Evolutionary conservation across 1,284 basidiomycete species (phyloP).

Genomic region (Schizophyllum amplum): DNA sequence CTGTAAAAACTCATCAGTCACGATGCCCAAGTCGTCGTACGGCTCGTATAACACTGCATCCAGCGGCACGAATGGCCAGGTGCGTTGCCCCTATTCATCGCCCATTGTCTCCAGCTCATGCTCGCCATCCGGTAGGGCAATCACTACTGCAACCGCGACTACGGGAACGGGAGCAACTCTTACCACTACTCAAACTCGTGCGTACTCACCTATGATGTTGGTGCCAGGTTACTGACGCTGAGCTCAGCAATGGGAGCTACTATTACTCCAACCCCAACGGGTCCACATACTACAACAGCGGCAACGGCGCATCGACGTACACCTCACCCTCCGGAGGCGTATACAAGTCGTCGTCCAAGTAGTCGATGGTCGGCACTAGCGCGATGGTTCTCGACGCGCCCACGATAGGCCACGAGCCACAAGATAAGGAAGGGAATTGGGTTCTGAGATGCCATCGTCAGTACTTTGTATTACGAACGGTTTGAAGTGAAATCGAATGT

Average conservation of each 20-base stretch:
- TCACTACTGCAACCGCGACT: constrained; percentile 44
- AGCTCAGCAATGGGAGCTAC: constrained; percentile 42
- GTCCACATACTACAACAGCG: constrained; percentile 50
- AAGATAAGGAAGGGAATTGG: background rate
- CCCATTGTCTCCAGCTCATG: background rate
- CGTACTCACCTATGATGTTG: constrained; percentile 8
- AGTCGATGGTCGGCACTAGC: constrained; percentile 6
- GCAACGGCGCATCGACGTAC: constrained; percentile 39
- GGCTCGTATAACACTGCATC: constrained; percentile 33
- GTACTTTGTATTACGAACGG: no score
- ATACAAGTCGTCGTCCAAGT: constrained; percentile 19
- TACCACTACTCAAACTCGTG: constrained; percentile 56
- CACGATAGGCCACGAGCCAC: no score
- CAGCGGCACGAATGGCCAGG: constrained; percentile 43
- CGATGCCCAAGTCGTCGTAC: constrained; percentile 8
- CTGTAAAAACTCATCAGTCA: constrained; percentile 6
- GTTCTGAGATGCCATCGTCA: no score
- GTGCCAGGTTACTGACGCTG: background rate
- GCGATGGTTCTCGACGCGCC: no score
- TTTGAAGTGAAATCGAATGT: no score
- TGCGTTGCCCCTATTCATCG: constrained; percentile 15
- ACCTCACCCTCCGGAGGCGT: constrained; percentile 38
- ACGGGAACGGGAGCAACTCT: constrained; percentile 27
- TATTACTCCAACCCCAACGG: constrained; percentile 55
- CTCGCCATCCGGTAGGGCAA: constrained; percentile 35